Conservation (phyloP, 2,329 filamentous ascomycete genomes). For the Colletotrichum gigasporum region DNA sequence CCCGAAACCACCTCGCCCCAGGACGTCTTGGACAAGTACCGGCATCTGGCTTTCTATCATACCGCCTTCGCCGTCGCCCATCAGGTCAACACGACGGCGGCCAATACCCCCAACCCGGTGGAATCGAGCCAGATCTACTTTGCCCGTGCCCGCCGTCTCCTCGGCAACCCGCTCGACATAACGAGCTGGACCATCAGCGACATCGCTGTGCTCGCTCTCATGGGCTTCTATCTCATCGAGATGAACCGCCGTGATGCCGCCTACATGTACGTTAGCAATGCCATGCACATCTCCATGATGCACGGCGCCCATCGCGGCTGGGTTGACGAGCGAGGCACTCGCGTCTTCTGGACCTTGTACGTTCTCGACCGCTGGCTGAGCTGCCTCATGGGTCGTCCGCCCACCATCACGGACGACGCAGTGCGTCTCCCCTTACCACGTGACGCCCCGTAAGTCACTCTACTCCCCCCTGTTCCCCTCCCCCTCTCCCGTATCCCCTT, state of each 20-base stretch:
- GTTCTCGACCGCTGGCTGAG: slow-evolving; percentile 59
- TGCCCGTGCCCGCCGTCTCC: slow-evolving; percentile 50
- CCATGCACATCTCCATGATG: slow-evolving; percentile 58
- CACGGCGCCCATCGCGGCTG: slow-evolving; percentile 57
- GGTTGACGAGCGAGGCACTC: slow-evolving; percentile 53
- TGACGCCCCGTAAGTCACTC: slow-evolving; percentile 48
- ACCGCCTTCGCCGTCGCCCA: slow-evolving; percentile 53
- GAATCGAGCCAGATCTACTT: slow-evolving; percentile 55
- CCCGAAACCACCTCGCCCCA: slow-evolving; percentile 35
- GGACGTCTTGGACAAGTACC: slow-evolving; percentile 37
- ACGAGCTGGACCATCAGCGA: slow-evolving; percentile 52
- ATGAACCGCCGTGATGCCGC: slow-evolving; percentile 59
- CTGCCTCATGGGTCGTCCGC: slow-evolving; percentile 59
- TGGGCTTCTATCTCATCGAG: slow-evolving; percentile 60
- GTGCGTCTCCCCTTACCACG: slow-evolving; percentile 53
- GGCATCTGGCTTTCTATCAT: slow-evolving; percentile 56
- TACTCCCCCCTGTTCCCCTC: background rate
- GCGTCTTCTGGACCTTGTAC: slow-evolving; percentile 63
- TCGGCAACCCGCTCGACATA: slow-evolving; percentile 58
- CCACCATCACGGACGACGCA: slow-evolving; percentile 56
- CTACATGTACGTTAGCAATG: slow-evolving; percentile 56
- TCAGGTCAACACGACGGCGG: slow-evolving; percentile 40
- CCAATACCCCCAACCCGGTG: slow-evolving; percentile 39
- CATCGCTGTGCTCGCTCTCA: slow-evolving; percentile 54
- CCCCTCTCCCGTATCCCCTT: background rate